Evolutionary conservation across 2,329 filamentous ascomycete species (phyloP).

Genomic region (Trichoderma cornu-damae): DNA sequence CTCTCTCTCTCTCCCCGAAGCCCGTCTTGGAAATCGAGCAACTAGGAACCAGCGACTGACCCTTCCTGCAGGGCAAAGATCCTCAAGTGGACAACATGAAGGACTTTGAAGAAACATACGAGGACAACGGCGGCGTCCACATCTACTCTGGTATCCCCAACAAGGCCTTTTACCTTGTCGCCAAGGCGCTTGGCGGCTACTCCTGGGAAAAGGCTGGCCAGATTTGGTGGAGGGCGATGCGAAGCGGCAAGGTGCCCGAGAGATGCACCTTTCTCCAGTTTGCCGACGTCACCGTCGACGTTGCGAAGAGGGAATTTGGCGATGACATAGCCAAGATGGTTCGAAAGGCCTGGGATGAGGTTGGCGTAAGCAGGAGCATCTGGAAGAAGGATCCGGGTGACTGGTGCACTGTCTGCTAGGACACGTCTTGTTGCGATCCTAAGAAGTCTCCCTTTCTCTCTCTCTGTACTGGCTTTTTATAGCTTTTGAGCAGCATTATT

Average conservation of each 20-base stretch:
- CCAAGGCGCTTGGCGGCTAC: conserved; percentile 46
- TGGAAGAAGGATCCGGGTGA: conserved; percentile 21
- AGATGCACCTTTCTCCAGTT: conserved; percentile 45
- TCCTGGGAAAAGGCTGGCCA: conserved; percentile 51
- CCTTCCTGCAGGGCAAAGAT: conserved; percentile 43
- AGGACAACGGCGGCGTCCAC: conserved; percentile 52
- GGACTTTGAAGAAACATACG: conserved; percentile 35
- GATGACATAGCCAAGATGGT: conserved; percentile 40
- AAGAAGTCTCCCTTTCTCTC: background rate
- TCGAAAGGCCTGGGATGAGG: conserved; percentile 44
- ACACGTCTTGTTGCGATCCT: background rate
- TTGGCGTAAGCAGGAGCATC: conserved; percentile 36
- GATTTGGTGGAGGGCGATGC: conserved; percentile 50
- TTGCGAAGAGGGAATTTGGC: conserved; percentile 41
- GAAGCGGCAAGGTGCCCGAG: conserved; percentile 37
- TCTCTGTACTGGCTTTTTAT: background rate
- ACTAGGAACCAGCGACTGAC: background rate
- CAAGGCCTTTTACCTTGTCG: conserved; percentile 49
- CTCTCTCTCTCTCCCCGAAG: no score
- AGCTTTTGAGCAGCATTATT: background rate
- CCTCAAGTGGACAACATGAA: conserved; percentile 47
- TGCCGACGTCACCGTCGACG: conserved; percentile 44
- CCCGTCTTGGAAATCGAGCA: background rate
- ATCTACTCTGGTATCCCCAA: conserved; percentile 55
- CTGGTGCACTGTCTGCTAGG: background rate